These are phyloP conservation scores for Elsinoe necatrix DNA, from an alignment of 2,329 filamentous ascomycete genomes.

Conservation along the genomic window DNA sequence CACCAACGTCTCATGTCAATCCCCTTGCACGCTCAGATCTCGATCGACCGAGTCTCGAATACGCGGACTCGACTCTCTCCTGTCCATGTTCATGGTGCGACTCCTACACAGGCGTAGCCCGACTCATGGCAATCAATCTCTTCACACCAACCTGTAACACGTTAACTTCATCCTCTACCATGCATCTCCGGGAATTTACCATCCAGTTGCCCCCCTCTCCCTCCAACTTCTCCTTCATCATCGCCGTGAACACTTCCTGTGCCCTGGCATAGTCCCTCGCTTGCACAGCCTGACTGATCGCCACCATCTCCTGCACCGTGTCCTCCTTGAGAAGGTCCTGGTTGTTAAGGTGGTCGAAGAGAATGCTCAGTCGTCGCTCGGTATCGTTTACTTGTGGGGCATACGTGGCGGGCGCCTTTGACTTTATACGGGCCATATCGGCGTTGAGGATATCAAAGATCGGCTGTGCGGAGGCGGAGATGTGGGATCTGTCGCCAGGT, in stretches of 20 bases:
- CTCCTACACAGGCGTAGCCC: conserved; percentile 25
- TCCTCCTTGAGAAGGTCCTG: conserved; percentile 77
- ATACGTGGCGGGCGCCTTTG: conserved; percentile 77
- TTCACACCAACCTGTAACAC: conserved; percentile 25
- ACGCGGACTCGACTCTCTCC: too few relatives aligned
- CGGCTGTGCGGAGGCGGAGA: conserved; percentile 64
- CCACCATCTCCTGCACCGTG: conserved; percentile 59
- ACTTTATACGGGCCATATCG: conserved; percentile 83
- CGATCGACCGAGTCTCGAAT: background rate
- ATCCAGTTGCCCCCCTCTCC: conserved; percentile 43
- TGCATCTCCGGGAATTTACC: conserved; percentile 33
- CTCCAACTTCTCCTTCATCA: conserved; percentile 42
- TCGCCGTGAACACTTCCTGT: conserved; percentile 35
- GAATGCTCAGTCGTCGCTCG: conserved; percentile 79
- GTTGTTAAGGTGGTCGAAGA: conserved; percentile 98
- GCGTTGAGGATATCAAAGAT: conserved; percentile 72
- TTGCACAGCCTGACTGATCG: conserved; percentile 41
- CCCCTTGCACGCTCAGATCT: background rate
- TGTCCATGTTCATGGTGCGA: background rate
- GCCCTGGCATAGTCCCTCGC: conserved; percentile 39
- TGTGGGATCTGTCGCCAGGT: conserved; percentile 76
- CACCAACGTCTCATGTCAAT: background rate
- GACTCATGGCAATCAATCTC: conserved; percentile 33
- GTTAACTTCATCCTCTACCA: background rate
- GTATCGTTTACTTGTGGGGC: conserved; percentile 86